Base-by-base conservation (phyloP, 139 green algal species). In the Picochlorum sp. region DNA sequence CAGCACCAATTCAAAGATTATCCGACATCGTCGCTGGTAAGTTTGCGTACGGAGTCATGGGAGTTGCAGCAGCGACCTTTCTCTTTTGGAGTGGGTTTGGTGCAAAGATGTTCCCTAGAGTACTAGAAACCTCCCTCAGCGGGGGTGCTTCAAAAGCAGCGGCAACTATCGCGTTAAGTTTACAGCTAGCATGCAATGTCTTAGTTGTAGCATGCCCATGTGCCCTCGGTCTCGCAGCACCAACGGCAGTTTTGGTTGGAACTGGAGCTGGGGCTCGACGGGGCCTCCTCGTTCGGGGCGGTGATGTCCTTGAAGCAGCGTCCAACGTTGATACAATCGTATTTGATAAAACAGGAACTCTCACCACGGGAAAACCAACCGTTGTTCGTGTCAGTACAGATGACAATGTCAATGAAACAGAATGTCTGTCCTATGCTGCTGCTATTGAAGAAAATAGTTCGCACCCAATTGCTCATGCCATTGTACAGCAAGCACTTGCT, bases 331-430 rank as follows among this genome's bases (percentile, higher is more conserved):
- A 94, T 74, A 90, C 82, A 1, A 81, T 97, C 5, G 78, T 96
- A 18, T 92, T 96, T 69, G 91, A 97, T 75, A 97, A 97, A 80
- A 97, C 91, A 0, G 91, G 91, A 49, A 97, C 90, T 1, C 73
- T 97, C 4, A 97, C 91, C 4, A 30, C 58, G 0, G 91, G 91
- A 45, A 77, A 76, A 50, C 91, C 91, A 2, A 67, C 70, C 3
- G 81, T 96, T 24, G 75, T 65, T 11, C 34, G 34, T 9, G 6
- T 47, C 67, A 6, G 23, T 24, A 24, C 64, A 76, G 20, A 44
- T 28, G 11, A 49, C 56, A 64, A 54, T 69, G 24, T 49, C n/a
- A 26, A 34, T 34, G n/a, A 14, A 20, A 8, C 61, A 41, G 23
- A 41, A 0, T 59, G 15, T 6, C 15, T 41, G 13, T 18, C 78